Evolutionary conservation across 1,284 basidiomycete genomes (phyloP), one percentile per base, ranked within the genome.

Genomic region (Cryptococcus maquisensis): DNA sequence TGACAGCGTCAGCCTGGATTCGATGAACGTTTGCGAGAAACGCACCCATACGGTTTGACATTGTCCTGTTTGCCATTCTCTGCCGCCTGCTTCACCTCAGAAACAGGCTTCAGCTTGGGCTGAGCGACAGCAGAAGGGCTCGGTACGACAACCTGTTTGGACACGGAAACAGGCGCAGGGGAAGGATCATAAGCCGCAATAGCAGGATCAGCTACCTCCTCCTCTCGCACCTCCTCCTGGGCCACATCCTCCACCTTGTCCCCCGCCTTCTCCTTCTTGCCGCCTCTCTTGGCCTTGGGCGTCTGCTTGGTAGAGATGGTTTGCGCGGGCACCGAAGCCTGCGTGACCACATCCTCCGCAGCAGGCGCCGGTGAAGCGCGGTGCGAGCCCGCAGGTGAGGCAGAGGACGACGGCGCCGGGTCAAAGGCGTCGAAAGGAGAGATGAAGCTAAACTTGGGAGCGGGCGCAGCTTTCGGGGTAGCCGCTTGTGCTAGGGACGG

Each of bases 371-470:
- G 42, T 8, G 4, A 37, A 40, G 48, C 9, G 36, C 42, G 4
- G n/a, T 40, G 9, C 39, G n/a, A 24, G 18, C 12, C 28, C 10
- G 42, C 47, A 23, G 47, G 47, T 18, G 47, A 24, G 16, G 13
- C 16, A 16, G 45, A 3, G 3, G 28, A 13, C 2, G 59, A 47
- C n/a, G 50, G 48, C 13, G 60, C 62, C 13, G 60, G 55, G 3
- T 68, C 67, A 51, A 74, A 73, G 3, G 59, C 71, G 41, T 71
- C 71, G 44, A 74, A 74, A 3, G 72, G 72, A 2, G 70, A 72
- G 40, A 73, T 68, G 51, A 74, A 74, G 49, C 70, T 66, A 56
- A 74, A 74, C 43, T 63, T 62, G 18, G 54, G 53, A 26, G 51
- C 28, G n/a, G 28, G 36, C 20, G 52, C 21, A 21, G 21, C 12